These are phyloP conservation scores for Sclerotinia glacialis DNA, from an alignment of 2,329 filamentous ascomycete species.

Conservation along the genomic window DNA sequence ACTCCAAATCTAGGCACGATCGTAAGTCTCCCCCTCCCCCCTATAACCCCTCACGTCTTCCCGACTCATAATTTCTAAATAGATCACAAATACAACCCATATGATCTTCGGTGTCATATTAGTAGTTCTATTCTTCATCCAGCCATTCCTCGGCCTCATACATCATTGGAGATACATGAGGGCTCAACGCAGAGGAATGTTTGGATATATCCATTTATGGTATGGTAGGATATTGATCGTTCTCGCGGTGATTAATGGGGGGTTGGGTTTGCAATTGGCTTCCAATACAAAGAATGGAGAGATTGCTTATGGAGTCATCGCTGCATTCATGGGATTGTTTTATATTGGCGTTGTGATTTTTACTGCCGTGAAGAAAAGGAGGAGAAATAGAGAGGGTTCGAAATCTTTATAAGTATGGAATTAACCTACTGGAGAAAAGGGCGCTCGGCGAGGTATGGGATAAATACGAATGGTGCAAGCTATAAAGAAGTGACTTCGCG, in stretches of 20 bases:
- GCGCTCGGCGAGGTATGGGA: no score
- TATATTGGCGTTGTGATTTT: slow-evolving; percentile 43
- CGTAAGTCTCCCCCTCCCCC: slow-evolving; percentile 42
- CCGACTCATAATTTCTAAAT: slow-evolving; percentile 25
- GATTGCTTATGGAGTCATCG: slow-evolving; percentile 56
- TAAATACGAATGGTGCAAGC: no score
- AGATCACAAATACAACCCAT: slow-evolving; percentile 55
- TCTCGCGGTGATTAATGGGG: slow-evolving; percentile 62
- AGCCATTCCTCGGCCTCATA: slow-evolving; percentile 56
- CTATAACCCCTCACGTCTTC: not conserved
- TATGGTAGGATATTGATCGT: slow-evolving; percentile 57
- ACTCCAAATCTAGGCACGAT: not conserved
- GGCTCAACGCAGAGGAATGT: slow-evolving; percentile 46
- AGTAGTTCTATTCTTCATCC: slow-evolving; percentile 52
- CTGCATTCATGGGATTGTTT: slow-evolving; percentile 47
- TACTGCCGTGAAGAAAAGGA: slow-evolving; percentile 18
- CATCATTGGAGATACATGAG: slow-evolving; percentile 56
- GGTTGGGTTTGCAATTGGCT: slow-evolving; percentile 55
- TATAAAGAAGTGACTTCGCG: not conserved
- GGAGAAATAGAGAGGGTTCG: not conserved
- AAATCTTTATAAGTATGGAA: not conserved
- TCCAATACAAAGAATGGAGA: slow-evolving; percentile 43
- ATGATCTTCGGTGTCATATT: slow-evolving; percentile 56
- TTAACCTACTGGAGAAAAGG: not conserved
- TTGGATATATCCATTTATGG: slow-evolving; percentile 61